A percentile compares a stretch with the other conserved stretches of the same genome.
phyloP scores from a whole-genome alignment of 495 filamentous ascomycete species.

The Amphirosellinia nigrospora region DNA sequence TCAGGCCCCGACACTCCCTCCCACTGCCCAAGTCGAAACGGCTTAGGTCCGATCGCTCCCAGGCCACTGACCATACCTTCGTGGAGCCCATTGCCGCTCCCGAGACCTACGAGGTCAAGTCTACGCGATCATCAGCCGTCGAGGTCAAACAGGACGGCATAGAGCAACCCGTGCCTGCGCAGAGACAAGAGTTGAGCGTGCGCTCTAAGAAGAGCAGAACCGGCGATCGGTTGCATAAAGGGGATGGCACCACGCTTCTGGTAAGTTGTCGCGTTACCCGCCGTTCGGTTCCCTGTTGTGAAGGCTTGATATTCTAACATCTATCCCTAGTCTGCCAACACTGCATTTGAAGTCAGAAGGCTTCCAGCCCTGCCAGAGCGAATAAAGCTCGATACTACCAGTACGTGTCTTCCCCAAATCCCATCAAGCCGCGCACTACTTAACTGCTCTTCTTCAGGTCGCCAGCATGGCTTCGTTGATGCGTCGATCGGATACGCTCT shows the following conservation, averaged over 20 bases:
- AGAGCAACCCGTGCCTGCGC: conserved; percentile 45
- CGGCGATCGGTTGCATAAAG: conserved; percentile 60
- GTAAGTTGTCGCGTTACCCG: conserved; percentile 50
- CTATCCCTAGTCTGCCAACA: conserved; percentile 74
- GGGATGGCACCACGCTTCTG: conserved; percentile 67
- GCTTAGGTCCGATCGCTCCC: conserved; percentile 59
- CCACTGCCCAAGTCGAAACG: conserved; percentile 74
- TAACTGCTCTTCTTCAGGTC: conserved; percentile 46
- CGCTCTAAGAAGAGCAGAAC: conserved; percentile 64
- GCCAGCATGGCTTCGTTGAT: conserved; percentile 68
- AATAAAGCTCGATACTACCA: conserved; percentile 64
- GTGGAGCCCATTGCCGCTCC: conserved; percentile 51
- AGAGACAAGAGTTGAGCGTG: conserved; percentile 62
- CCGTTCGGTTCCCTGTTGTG: conserved; percentile 3
- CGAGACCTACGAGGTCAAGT: conserved; percentile 56
- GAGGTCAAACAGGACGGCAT: conserved; percentile 52
- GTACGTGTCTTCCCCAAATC: conserved; percentile 48
- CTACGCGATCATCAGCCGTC: conserved; percentile 48
- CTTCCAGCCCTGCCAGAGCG: conserved; percentile 80
- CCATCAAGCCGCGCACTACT: conserved; percentile 28
- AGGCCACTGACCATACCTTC: conserved; percentile 61
- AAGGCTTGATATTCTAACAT: conserved; percentile 25
- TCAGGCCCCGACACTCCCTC: conserved; percentile 66
- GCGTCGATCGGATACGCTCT: conserved; percentile 74
- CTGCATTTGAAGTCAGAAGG: conserved; percentile 84